phyloP scores from a whole-genome alignment of 169 alveolate genomes.

The Besnoitia besnoiti region DNA sequence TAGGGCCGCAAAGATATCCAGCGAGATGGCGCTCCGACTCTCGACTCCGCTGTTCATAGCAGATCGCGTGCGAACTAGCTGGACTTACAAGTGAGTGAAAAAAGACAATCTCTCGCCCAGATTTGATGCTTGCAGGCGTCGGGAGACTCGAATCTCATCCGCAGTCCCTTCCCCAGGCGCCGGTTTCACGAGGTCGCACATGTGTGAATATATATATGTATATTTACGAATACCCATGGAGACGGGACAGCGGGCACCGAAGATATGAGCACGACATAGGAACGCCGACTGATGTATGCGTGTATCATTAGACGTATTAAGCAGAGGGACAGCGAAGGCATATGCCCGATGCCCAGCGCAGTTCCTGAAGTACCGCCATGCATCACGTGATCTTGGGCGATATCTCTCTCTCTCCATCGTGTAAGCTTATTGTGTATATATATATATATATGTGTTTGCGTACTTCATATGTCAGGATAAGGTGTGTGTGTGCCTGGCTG shows the following conservation, averaged over 20 bases:
- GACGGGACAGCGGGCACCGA: too few relatives aligned
- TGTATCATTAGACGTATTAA: too few relatives aligned
- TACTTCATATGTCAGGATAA: too few relatives aligned
- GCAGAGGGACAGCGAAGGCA: too few relatives aligned
- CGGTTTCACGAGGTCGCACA: not conserved
- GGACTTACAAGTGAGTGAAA: constrained; percentile 8
- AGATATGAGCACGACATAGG: not conserved
- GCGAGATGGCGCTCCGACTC: constrained; percentile 26
- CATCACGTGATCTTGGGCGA: too few relatives aligned
- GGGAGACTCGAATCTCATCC: not conserved
- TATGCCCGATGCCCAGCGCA: too few relatives aligned
- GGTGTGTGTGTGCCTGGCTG: not conserved
- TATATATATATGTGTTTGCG: not conserved
- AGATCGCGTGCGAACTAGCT: constrained; percentile 37
- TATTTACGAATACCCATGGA: not conserved
- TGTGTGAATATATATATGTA: not conserved
- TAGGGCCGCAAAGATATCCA: too few relatives aligned
- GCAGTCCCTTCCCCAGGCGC: not conserved
- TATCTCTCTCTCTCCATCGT: too few relatives aligned
- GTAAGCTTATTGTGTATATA: not conserved
- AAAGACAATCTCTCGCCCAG: not conserved
- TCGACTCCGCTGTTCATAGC: not conserved
- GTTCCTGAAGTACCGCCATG: too few relatives aligned
- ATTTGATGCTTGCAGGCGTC: not conserved
- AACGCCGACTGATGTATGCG: too few relatives aligned